Evolutionary conservation across 2,329 filamentous ascomycete species (phyloP), one percentile per base, ranked within the genome.

Genomic region (Elsinoe batatas): DNA sequence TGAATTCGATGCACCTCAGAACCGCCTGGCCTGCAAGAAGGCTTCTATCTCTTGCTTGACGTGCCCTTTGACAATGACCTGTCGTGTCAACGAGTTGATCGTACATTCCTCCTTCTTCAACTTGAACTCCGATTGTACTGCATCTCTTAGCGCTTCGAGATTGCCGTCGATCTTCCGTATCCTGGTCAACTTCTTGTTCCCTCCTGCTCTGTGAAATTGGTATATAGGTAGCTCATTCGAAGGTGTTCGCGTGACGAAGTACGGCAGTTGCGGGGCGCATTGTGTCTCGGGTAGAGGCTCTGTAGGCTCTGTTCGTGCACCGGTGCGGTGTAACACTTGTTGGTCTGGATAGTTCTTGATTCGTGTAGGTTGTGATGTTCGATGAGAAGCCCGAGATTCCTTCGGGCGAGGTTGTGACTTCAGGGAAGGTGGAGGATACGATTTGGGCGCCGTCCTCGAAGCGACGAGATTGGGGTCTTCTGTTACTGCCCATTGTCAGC

Each of bases 111-210:
- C 73, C 50, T 76, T 66, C 26, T 57, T 46, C 37, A 65, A 37
- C 3, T 61, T 59, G 58, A 95, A 69, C 10, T 76, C 78, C 17
- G 71, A 65, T 36, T 76, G 72, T 56, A 97, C 67, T 62, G 90
- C 85, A 35, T 78, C 70, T 59, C 80, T 76, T 60, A 97, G 68
- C 2, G 74, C 78, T 32, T 74, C 69, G 50, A 82, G 65, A 67
- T 95, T 79, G 13, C 93, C 93, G 57, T 88, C 82, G 50, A 91
- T 79, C 71, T 87, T 90, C 68, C 89, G 86, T 56, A 98, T 72
- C 56, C 81, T 71, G 4, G 91, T 94, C 64, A 87, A 72, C 64
- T 83, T 81, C 66, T 83, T 77, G 61, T 87, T 93, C 12, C 88
- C 88, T 53, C 89, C 89, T 11, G 82, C 78, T 73, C 88, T 91